Evolutionary conservation across 2,329 filamentous ascomycete species (phyloP).

Genomic region (Phyllosticta paracitricarpa): DNA sequence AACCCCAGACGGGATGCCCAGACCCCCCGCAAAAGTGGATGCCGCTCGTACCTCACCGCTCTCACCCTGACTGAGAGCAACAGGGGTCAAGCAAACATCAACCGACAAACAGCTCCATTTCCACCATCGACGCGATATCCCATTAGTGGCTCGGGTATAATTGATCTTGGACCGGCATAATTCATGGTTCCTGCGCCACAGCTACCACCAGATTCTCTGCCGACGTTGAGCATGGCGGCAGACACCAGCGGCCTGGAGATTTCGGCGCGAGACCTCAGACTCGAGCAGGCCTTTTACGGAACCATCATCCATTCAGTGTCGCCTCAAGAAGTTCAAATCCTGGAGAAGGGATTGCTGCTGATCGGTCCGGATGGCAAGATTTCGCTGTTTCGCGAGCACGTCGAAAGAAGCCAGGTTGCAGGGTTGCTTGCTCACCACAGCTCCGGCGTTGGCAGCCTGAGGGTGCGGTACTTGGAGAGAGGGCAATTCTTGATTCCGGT

Average conservation of each 20-base stretch:
- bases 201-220: background rate
- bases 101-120: background rate
- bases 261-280: slow-evolving; percentile 8
- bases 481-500: slow-evolving; percentile 46
- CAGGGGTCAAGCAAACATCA: background rate
- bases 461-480: slow-evolving; percentile 24
- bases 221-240: background rate
- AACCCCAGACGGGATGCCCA: background rate
- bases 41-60: slow-evolving; percentile 1
- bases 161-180: background rate
- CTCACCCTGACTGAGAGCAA: slow-evolving; percentile 4
- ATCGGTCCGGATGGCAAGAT: slow-evolving; percentile 7
- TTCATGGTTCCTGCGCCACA: background rate
- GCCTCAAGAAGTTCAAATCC: slow-evolving; percentile 6
- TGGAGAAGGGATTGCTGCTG: slow-evolving; percentile 5
- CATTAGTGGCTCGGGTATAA: background rate
- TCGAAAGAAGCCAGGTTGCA: slow-evolving; percentile 8
- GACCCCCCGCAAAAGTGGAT: slow-evolving; percentile 8
- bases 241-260: slow-evolving; percentile 1
- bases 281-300: slow-evolving; percentile 8
- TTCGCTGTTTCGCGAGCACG: slow-evolving; percentile 6
- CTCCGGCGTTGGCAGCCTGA: slow-evolving; percentile 5
- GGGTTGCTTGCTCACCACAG: slow-evolving; percentile 6
- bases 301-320: slow-evolving; percentile 9
- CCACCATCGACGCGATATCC: background rate